phyloP scores from a whole-genome alignment of 805 yeast genomes.

The Wickerhamiella azymoides region DNA sequence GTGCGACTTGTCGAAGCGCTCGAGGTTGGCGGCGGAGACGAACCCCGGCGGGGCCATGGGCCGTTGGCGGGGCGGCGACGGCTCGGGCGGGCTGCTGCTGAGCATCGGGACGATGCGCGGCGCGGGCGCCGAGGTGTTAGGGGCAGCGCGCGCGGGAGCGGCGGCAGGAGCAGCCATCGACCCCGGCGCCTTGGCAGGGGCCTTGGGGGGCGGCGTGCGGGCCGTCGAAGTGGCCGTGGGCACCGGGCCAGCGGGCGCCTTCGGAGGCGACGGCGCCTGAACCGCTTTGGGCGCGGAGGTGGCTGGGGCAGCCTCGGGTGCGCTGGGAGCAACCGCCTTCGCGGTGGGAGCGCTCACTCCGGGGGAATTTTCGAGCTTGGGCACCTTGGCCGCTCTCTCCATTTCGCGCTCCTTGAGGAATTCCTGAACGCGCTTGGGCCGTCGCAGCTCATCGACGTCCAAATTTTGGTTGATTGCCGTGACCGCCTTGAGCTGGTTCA shows the following conservation, averaged over 20 bases:
- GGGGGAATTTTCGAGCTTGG: not conserved
- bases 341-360: not conserved
- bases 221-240: too few species aligned
- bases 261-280: too few species aligned
- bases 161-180: too few species aligned
- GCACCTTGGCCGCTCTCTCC: not conserved
- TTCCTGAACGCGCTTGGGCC: slow-evolving; percentile 11
- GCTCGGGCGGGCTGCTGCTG: slow-evolving; percentile 4
- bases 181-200: too few species aligned
- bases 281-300: too few species aligned
- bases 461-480: slow-evolving; percentile 10
- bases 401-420: not conserved
- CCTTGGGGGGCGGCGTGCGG: too few species aligned
- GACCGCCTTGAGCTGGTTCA: slow-evolving; percentile 35
- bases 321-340: not conserved
- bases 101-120: not conserved
- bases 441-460: slow-evolving; percentile 16
- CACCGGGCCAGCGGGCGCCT: too few species aligned
- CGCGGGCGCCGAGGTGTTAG: too few species aligned
- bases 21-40: not conserved
- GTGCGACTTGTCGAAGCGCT: not conserved
- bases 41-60: not conserved
- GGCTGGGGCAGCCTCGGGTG: too few species aligned
- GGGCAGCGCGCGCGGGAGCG: too few species aligned
- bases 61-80: not conserved